phyloP scores from a whole-genome alignment of 2,329 filamentous ascomycete genomes.

The Hymenoscyphus fraxineus region DNA sequence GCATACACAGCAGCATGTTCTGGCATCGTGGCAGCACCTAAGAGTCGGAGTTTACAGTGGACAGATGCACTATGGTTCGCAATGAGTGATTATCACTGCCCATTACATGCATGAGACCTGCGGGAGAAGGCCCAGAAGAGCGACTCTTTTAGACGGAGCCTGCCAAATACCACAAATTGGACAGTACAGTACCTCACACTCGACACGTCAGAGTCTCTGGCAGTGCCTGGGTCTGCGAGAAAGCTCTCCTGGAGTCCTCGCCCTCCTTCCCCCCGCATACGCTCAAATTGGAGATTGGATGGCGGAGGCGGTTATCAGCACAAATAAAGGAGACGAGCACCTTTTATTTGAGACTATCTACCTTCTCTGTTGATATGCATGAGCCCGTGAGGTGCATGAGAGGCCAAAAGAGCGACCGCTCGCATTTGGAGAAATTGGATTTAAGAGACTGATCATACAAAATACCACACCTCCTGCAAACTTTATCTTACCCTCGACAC shows the following conservation, averaged over 20 bases:
- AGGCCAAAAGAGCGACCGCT: slow-evolving; percentile 14
- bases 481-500: slow-evolving; percentile 26
- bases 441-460: slow-evolving; percentile 19
- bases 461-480: slow-evolving; percentile 15
- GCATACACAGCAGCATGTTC: slow-evolving; percentile 27
- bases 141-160: slow-evolving; percentile 16
- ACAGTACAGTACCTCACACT: slow-evolving; percentile 8
- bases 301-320: neutral
- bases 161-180: slow-evolving; percentile 18
- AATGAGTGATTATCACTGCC: slow-evolving; percentile 4
- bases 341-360: neutral
- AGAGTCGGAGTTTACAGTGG: slow-evolving; percentile 15
- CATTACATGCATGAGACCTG: slow-evolving; percentile 22
- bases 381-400: slow-evolving; percentile 24
- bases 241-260: slow-evolving; percentile 14
- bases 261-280: slow-evolving; percentile 23
- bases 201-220: slow-evolving; percentile 33
- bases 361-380: slow-evolving; percentile 16
- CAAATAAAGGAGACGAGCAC: neutral
- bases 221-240: slow-evolving; percentile 9
- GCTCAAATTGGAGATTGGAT: slow-evolving; percentile 10
- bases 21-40: slow-evolving; percentile 30
- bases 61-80: slow-evolving; percentile 24
- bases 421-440: slow-evolving; percentile 27
- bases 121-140: slow-evolving; percentile 15